Base-by-base conservation (phyloP, 331 rosid species). In the Malus hybrid region DNA sequence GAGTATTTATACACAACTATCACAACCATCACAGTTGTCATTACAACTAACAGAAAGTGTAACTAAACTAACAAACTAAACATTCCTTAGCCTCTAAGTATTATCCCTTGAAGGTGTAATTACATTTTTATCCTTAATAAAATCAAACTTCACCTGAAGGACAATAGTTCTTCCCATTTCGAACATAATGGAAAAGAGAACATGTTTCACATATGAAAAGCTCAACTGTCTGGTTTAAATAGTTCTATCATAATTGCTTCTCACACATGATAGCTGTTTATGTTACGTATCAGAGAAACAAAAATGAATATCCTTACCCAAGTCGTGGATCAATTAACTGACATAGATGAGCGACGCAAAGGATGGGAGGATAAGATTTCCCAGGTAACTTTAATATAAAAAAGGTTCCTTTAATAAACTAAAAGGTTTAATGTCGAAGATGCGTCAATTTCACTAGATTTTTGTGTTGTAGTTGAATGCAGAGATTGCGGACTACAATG, bases 401-500 rank as follows among this genome's bases (percentile, higher is more conserved):
- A 2, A 34, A n/a, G 48, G 46, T 14, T 7, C 16, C 20, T 75
- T 31, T 50, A 50, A 24, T 14, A 9, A 68, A 44, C 22, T 46
- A 57, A 24, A 42, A 20, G 70, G 29, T 67, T 44, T 10, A 48
- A 2, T 66, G 5, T n/a, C 7, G 13, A 22, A 61, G 3, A 12
- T 31, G 14, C 46, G 28, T 69, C 71, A 14, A 39, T 24, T 39
- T 78, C 29, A 67, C 61, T 64, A 42, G 72, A 15, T 72, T 48
- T 33, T 78, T 83, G 70, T 19, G 16, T 67, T 67, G 52, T 71
- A 93, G 98, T 85, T 91, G 88, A 87, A 85, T 74, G 76, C 78
- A 57, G 96, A 84, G 67, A 90, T 93, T 81, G 78, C 71, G 3
- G 83, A 79, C 46, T 77, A 79, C 80, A 82, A 83, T 72, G 90